These are phyloP conservation scores for Trichoderma sp. DNA, from an alignment of 2,329 filamentous ascomycete species.

Conservation along the genomic window DNA sequence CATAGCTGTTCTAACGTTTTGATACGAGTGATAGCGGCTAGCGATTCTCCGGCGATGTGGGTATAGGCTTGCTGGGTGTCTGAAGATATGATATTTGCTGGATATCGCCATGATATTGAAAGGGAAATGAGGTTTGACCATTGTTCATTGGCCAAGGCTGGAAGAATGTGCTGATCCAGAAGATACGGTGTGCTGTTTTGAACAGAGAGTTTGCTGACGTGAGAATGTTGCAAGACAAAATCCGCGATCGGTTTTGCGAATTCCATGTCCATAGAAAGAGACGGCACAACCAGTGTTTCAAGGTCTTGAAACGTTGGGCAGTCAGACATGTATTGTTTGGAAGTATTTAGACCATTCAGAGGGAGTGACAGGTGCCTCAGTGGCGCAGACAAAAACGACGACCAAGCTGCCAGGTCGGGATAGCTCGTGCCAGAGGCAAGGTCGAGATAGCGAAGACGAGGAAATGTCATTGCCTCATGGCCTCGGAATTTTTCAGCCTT, in stretches of 20 bases:
- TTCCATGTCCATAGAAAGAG: neutral
- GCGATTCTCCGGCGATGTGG: neutral
- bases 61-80: neutral
- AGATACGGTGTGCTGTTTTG: neutral
- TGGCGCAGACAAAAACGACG: neutral
- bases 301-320: neutral
- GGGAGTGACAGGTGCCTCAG: neutral
- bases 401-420: neutral
- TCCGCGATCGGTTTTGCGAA: neutral
- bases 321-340: neutral
- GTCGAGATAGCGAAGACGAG: neutral
- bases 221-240: neutral
- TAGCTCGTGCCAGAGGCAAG: neutral
- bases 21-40: neutral
- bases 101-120: neutral
- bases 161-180: neutral
- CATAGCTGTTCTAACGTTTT: neutral
- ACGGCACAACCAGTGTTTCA: slow-evolving; percentile 1
- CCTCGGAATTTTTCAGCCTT: neutral
- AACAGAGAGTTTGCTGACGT: neutral
- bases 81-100: neutral
- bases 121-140: slow-evolving; percentile 4
- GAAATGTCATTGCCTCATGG: neutral
- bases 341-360: neutral
- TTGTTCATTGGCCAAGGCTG: neutral